Conservation (phyloP, 768 basidiomycete species). For the Termitomyces sp. region DNA sequence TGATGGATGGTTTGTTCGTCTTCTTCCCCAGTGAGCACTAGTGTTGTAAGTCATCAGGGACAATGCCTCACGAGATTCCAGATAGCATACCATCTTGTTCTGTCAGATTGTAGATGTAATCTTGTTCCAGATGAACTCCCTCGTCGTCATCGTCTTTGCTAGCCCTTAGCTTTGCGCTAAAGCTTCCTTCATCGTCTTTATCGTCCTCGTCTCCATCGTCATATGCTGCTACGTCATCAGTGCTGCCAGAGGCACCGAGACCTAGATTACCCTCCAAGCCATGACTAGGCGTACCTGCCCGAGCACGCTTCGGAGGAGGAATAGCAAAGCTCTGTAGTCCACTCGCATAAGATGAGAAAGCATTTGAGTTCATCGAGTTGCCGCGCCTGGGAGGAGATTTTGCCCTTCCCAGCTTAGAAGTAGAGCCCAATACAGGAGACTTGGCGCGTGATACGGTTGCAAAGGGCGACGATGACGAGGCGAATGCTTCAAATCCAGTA, state of each 20-base stretch:
- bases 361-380: slow-evolving; percentile 37
- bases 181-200: slow-evolving; percentile 38
- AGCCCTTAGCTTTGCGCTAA: slow-evolving; percentile 66
- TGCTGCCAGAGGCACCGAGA: slow-evolving; percentile 17
- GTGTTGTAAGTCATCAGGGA: neutral
- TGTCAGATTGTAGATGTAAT: slow-evolving; percentile 40
- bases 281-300: slow-evolving; percentile 45
- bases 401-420: slow-evolving; percentile 37
- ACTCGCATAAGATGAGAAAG: slow-evolving; percentile 59
- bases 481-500: slow-evolving; percentile 30
- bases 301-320: slow-evolving; percentile 50
- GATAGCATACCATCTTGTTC: slow-evolving; percentile 61
- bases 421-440: slow-evolving; percentile 45
- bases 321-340: slow-evolving; percentile 46
- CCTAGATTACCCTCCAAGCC: slow-evolving; percentile 36
- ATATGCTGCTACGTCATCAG: slow-evolving; percentile 20
- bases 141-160: slow-evolving; percentile 56
- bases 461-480: slow-evolving; percentile 26
- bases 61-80: neutral
- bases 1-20: slow-evolving; percentile 75
- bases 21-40: slow-evolving; percentile 77
- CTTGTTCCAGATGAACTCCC: slow-evolving; percentile 41
- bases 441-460: slow-evolving; percentile 37
- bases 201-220: slow-evolving; percentile 46
- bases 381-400: slow-evolving; percentile 53